A percentile compares a stretch with the other conserved stretches of the same genome.
Conservation (phyloP, 176 grass and related monocot genomes). For the Urochloa ruziziensis region DNA sequence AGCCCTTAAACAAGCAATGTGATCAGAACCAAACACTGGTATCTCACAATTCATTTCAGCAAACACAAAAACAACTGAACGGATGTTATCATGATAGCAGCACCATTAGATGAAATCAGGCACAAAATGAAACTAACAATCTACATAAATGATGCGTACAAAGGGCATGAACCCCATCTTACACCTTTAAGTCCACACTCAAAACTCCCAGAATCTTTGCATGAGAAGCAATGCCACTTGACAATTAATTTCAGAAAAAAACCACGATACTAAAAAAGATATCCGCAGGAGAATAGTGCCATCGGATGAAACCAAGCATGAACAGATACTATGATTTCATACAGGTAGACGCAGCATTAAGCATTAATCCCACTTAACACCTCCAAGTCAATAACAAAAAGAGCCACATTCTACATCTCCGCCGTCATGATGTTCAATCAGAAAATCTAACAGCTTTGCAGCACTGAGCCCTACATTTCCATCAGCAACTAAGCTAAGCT, state of each 20-base stretch:
- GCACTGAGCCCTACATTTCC: slow-evolving; percentile 10
- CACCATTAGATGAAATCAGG: background rate
- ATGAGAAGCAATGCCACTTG: background rate
- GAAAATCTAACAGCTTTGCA: background rate
- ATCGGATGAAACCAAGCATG: background rate
- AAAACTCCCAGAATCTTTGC: background rate
- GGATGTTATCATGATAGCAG: background rate
- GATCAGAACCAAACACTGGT: background rate
- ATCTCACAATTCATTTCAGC: background rate
- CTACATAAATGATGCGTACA: background rate
- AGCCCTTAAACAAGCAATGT: background rate
- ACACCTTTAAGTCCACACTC: slow-evolving; percentile 10
- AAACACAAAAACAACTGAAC: background rate
- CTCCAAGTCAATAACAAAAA: slow-evolving; percentile 25
- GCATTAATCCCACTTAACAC: background rate
- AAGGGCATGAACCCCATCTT: slow-evolving; percentile 3
- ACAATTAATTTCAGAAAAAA: background rate
- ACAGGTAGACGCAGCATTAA: background rate
- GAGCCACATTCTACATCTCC: slow-evolving; percentile 19
- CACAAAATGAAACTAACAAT: background rate
- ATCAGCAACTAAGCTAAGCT: slow-evolving; percentile 7
- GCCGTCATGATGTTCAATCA: background rate
- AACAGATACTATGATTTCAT: background rate
- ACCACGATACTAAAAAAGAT: background rate
- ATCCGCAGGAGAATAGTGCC: background rate